phyloP scores from a whole-genome alignment of 768 basidiomycete genomes.

The Pleurotus sapidus region DNA sequence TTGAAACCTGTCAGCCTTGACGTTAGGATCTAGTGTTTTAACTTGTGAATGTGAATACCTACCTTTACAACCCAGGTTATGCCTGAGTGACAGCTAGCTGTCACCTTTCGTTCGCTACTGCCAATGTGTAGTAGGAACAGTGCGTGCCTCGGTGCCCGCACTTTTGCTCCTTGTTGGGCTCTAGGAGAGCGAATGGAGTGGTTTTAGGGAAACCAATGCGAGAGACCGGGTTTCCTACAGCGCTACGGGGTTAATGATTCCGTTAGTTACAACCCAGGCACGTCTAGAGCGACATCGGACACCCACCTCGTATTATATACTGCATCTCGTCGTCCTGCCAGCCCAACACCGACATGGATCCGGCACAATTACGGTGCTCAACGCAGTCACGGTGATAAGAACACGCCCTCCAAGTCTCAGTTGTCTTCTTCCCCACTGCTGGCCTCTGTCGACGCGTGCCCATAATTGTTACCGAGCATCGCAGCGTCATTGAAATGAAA shows the following conservation, averaged over 20 bases:
- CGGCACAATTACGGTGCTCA: too few species aligned
- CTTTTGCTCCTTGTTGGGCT: not conserved
- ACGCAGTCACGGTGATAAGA: too few species aligned
- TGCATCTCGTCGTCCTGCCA: not conserved
- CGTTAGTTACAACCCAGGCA: conserved; percentile 1
- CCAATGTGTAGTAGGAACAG: not conserved
- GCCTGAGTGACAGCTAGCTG: not conserved
- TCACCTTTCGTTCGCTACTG: not conserved
- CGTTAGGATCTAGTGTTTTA: not conserved
- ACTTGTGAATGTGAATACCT: not conserved
- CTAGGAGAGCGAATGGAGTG: not conserved
- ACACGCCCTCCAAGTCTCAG: not conserved
- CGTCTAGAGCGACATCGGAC: not conserved
- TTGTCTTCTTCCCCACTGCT: not conserved
- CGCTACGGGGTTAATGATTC: not conserved
- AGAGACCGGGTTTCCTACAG: not conserved
- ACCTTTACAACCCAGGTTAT: not conserved
- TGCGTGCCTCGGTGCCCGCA: not conserved
- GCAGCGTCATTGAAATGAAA: not conserved
- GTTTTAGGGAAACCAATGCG: not conserved
- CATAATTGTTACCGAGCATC: not conserved
- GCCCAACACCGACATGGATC: not conserved
- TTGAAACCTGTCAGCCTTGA: not conserved
- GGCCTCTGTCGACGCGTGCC: not conserved
- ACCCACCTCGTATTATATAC: not conserved